Base-by-base conservation (phyloP, 129 eudicot genomes). In the Pittosporum tobira region DNA sequence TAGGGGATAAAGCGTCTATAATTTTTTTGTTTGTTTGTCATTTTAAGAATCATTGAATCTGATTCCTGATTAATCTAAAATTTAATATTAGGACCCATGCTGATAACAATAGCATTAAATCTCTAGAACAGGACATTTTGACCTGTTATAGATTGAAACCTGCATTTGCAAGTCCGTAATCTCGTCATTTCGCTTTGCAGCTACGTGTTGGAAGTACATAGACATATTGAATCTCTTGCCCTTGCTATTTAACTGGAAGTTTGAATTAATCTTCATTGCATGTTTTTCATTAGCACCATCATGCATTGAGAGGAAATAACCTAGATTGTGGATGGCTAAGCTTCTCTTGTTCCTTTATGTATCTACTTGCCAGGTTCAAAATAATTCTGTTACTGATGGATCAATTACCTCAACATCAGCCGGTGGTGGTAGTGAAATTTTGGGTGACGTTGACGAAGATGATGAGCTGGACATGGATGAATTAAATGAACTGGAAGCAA, bases 381-480 rank as follows among this genome's bases (percentile, higher is more conserved):
- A 63, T 10, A 57, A 28, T 51, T 64, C 81, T 56, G 59, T 75
- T 20, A 48, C 65, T 23, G 71, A 81, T 49, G 82, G 75, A 27
- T 75, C 94, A 37, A 72, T 80, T 64, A 67, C 85, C 40, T 84
- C 80, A 38, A 56, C 70, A 15, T 56, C 71, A n/a, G 78, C 55
- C 1, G 43, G 45, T 21, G 43, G 11, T 18, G 65, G 66, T 80
- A 51, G 29, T 18, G 73, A 71, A 14, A 77, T 40, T 62, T 73
- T 46, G 64, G 71, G 57, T 14, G 80, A 72, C 0, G 88, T 74
- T 11, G 81, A 74, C 8, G 79, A 77, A 0, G 84, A 84, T 14
- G 91, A 83, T 51, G 93, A 83, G 68, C 77, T 84, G 7, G 82
- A 84, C 57, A 43, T 76, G 64, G 94, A 84, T 51, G 94, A 84